Evolutionary conservation across 306 rosid species (phyloP), one percentile per base, ranked within the genome.

Genomic region (Glycyrrhiza uralensis): DNA sequence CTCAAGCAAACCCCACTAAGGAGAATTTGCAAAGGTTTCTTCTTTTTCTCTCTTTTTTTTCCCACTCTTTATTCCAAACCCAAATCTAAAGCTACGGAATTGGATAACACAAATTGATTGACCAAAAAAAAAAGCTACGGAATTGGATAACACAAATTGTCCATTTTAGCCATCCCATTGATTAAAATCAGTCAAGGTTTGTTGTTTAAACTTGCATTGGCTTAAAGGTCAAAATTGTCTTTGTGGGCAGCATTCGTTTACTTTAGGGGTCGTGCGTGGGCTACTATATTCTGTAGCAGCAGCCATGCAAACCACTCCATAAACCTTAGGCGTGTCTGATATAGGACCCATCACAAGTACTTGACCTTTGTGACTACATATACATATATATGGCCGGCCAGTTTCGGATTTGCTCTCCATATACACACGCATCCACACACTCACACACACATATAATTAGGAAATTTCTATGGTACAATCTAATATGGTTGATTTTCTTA

Each of bases 51-150:
- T 72, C 74, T 83, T 76, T 67, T 78, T 66, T 68, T 26, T n/a
- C n/a, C n/a, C n/a, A 75, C 71, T 86, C 86, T 93, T 93, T 85
- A 90, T 93, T 93, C 98, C 89, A 84, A 88, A 84, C 84, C 89
- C 87, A 85, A 85, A 78, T 82, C 85, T 80, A 88, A 90, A 88
- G 92, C 85, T 78, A 80, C 7, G 32, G 47, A 29, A 22, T n/a
- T 55, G 46, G 64, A 42, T 72, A 15, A 11, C 67, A 44, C 72
- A 66, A 76, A 71, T 70, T 83, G 69, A n/a, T n/a, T n/a, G n/a
- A n/a, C n/a, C n/a, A n/a, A n/a, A n/a, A n/a, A n/a, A n/a, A n/a
- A 88, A 90, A 88, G 92, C 85, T 78, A 80, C 7, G 32, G 47
- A 29, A n/a, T n/a, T 55, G 46, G 64, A 42, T 72, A 15, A 11